Evolutionary conservation across 2,329 filamentous ascomycete species (phyloP), one percentile per base, ranked within the genome.

Genomic region (Calonectria multiphialidica): DNA sequence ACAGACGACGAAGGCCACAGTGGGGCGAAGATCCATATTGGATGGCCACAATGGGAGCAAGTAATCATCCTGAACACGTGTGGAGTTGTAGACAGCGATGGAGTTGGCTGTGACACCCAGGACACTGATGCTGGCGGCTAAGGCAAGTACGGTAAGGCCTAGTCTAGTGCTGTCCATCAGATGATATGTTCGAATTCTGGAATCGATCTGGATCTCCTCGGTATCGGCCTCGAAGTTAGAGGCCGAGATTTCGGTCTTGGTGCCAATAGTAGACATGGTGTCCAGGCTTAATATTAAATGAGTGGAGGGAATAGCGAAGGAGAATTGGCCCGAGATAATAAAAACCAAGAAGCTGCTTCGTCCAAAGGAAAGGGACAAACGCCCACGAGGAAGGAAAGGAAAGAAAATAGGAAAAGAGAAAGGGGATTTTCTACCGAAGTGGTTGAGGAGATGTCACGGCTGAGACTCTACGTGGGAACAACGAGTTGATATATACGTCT

Each of bases 1-100:
- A 44, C 88, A 88, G 30, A 84, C 86, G 21, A 92, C 85, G 30
- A 92, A 83, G 10, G 90, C 88, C 35, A 89, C 82, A 3, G 88
- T 90, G 2, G 90, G 90, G 59, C 88, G 85, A 40, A 90, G 79
- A 78, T 92, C 87, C 77, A 92, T 90, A 35, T 87, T 81, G 16
- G 84, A 81, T 0, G 91, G 91, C 91, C 91, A 93, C 61, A 92
- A 78, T 1, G 90, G 84, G 21, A 92, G 84, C 25, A 88, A 77
- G 76, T 85, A 89, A 55, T 87, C 84, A 21, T 80, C 79, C 1
- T 87, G 77, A 18, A 89, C 79, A 68, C 88, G 85, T 2, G 91
- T 92, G 33, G 82, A 82, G 75, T 90, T 85, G 82, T 91, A 92
- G 44, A 90, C 87, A 35, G 85, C 81, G 49, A 92, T 81, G 7